Evolutionary conservation across 768 basidiomycete species (phyloP).

Genomic region (Amylocystis lapponica): DNA sequence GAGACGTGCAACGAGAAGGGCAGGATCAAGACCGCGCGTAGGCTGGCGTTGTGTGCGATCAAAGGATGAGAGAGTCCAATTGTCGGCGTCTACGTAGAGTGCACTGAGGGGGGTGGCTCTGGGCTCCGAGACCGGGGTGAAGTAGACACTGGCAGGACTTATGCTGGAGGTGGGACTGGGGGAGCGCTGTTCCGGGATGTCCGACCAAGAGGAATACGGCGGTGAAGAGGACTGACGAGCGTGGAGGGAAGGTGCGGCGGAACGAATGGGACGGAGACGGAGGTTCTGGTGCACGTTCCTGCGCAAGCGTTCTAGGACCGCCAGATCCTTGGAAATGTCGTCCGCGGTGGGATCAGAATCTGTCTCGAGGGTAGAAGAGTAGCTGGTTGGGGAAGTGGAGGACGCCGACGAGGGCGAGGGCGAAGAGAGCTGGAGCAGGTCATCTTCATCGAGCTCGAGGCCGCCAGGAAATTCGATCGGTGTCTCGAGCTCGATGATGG

Average conservation of each 20-base stretch:
- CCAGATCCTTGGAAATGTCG: constrained; percentile 64
- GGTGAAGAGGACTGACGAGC: constrained; percentile 17
- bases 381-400: constrained; percentile 22
- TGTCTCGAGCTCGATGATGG: constrained; percentile 29
- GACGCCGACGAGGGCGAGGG: constrained; percentile 26
- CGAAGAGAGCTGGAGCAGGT: constrained; percentile 22
- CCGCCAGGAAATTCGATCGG: constrained; percentile 29
- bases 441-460: constrained; percentile 26
- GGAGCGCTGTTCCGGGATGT: constrained; percentile 30
- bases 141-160: constrained; percentile 38
- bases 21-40: constrained; percentile 39
- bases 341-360: constrained; percentile 33
- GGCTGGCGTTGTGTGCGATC: constrained; percentile 11
- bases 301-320: constrained; percentile 61
- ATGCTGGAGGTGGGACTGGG: constrained; percentile 42
- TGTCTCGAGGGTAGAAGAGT: constrained; percentile 13
- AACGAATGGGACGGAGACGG: constrained; percentile 66
- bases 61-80: constrained; percentile 17
- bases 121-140: constrained; percentile 43
- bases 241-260: constrained; percentile 18
- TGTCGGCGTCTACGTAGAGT: constrained; percentile 22
- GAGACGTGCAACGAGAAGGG: constrained; percentile 43
- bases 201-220: constrained; percentile 19
- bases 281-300: constrained; percentile 73
- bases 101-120: constrained; percentile 24